Percentiles rank a stretch among this genome's conserved stretches.
Conservation (phyloP, 1,284 basidiomycete species). For the Termitomyces sp. region DNA sequence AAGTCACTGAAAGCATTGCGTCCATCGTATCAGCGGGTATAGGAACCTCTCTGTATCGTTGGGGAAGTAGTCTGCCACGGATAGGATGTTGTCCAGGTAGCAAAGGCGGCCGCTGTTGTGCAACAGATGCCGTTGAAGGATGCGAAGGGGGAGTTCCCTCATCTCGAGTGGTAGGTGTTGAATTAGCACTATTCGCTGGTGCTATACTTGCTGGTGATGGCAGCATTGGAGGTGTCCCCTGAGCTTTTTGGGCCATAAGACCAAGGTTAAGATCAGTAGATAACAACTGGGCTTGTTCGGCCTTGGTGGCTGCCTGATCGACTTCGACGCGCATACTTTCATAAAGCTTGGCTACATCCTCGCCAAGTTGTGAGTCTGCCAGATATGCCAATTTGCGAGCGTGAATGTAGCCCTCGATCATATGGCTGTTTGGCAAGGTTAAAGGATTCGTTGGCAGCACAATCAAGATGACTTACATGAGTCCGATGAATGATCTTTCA, state of each 20-base stretch:
- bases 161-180: constrained; percentile 59
- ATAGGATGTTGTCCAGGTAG: constrained; percentile 28
- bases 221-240: constrained; percentile 60
- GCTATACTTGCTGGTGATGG: constrained; percentile 69
- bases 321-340: constrained; percentile 36
- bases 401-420: constrained; percentile 70
- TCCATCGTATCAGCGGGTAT: constrained; percentile 36
- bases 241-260: constrained; percentile 36
- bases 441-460: constrained; percentile 17
- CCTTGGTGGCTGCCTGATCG: constrained; percentile 42
- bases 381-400: constrained; percentile 52
- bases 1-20: constrained; percentile 34
- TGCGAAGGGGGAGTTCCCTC: constrained; percentile 40
- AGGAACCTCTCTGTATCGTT: constrained; percentile 28
- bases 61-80: constrained; percentile 33
- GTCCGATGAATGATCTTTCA: constrained; percentile 67
- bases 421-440: constrained; percentile 44
- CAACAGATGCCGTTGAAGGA: constrained; percentile 21
- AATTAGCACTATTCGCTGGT: constrained; percentile 62
- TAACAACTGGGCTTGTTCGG: constrained; percentile 37
- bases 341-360: constrained; percentile 39
- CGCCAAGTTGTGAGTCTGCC: constrained; percentile 37
- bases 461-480: constrained; percentile 54
- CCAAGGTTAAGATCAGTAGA: constrained; percentile 19
- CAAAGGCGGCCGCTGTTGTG: constrained; percentile 25